Evolutionary conservation across 176 grass and related monocot genomes (phyloP).

Genomic region (Lolium multiflorum): DNA sequence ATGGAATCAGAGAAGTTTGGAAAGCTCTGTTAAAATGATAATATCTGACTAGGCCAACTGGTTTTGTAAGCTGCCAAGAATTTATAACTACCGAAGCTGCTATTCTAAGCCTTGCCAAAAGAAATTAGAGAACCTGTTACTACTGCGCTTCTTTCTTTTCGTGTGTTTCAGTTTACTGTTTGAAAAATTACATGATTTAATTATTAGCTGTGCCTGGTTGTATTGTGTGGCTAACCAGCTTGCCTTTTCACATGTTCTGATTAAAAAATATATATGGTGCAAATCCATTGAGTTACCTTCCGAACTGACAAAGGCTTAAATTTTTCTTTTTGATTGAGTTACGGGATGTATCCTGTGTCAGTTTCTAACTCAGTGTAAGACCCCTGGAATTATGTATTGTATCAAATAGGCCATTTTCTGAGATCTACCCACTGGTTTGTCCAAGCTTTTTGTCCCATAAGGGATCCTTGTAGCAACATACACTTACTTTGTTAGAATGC

Average conservation of each 20-base stretch:
- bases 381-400: background rate
- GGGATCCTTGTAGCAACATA: background rate
- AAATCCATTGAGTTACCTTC: background rate
- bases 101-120: constrained; percentile 8
- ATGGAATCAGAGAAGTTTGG: background rate
- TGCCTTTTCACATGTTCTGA: background rate
- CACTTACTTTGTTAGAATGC: background rate
- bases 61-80: background rate
- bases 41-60: background rate
- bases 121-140: constrained; percentile 19
- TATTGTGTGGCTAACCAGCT: background rate
- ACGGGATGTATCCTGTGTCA: background rate
- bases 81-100: background rate
- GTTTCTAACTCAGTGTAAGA: background rate
- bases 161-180: background rate
- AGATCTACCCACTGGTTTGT: background rate
- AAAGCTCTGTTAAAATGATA: background rate
- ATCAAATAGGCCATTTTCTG: background rate
- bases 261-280: background rate
- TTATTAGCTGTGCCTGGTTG: background rate
- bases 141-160: background rate
- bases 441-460: background rate
- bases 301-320: background rate
- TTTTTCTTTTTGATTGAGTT: background rate
- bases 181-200: background rate